Evolutionary conservation across 176 grass and related monocot species (phyloP), one percentile per base, ranked within the genome.

Genomic region (Thinopyrum elongatum): DNA sequence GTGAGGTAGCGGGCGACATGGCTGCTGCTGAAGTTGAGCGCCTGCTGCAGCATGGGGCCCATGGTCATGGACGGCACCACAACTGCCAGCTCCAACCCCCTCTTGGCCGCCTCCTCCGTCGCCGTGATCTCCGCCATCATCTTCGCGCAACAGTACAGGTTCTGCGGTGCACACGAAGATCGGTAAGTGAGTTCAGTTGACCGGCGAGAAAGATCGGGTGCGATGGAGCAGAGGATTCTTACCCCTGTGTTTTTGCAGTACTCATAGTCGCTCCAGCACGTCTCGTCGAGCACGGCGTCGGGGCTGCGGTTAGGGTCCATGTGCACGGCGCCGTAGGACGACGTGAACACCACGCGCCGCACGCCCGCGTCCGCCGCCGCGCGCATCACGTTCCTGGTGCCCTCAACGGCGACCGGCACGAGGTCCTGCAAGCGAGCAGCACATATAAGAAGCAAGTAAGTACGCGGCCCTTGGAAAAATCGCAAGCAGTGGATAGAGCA

Each of bases 251-350:
- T n/a, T 1, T 80, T 68, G 83, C 92, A 94, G 86, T 19, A 94
- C 0, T 89, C 80, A 46, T 83, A 85, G 80, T 94, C 92, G 83
- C 92, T 94, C 92, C 92, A 94, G 84, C 86, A 92, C 0, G 74
- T 76, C 89, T 94, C 92, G 82, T 94, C 89, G 30, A 91, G 79
- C 12, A 91, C 67, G 28, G 73, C 30, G 74, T 94, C 92, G 30
- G 92, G 87, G 64, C 76, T 85, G 2, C 92, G 65, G 62, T 44
- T 94, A 8, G 92, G 92, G 76, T 94, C 79, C 89, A 94, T 94
- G 81, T 94, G 89, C 5, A 94, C 92, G 2, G 84, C 92, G 46
- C 92, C 90, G 35, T 89, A 84, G 14, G 90, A 85, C 1, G 89
- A 91, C 0, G 92, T 91, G 87, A 94, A 84, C 0, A 94, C 86